phyloP scores from a whole-genome alignment of 192 early-diverging fungal species.

The Glomus cerebriforme region DNA sequence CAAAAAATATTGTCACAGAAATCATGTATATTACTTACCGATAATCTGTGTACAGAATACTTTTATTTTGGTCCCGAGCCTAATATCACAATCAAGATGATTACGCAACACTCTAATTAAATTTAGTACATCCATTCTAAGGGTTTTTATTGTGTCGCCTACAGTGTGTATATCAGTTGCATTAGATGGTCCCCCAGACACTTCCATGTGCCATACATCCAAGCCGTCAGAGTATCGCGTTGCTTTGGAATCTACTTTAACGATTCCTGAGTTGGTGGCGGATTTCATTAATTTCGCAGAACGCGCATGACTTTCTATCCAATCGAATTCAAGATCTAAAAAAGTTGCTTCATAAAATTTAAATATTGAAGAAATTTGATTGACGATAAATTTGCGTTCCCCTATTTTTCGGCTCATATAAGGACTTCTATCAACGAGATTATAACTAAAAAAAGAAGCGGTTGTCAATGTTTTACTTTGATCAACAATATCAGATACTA shows the following conservation, averaged over 20 bases:
- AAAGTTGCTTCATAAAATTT: slow-evolving; percentile 31
- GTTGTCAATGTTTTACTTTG: background rate
- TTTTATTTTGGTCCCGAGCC: slow-evolving; percentile 23
- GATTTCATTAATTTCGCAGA: slow-evolving; percentile 26
- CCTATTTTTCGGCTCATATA: slow-evolving; percentile 28
- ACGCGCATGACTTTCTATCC: slow-evolving; percentile 17
- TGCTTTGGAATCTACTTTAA: slow-evolving; percentile 23
- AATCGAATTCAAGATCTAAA: slow-evolving; percentile 17
- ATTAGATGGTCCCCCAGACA: slow-evolving; percentile 2
- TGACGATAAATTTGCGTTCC: slow-evolving; percentile 20
- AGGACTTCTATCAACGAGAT: slow-evolving; percentile 23
- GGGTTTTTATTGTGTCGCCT: slow-evolving; percentile 8
- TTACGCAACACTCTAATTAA: too few relatives aligned
- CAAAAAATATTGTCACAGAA: too few relatives aligned
- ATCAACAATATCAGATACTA: slow-evolving; percentile 20
- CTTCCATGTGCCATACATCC: slow-evolving; percentile 28
- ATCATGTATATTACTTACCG: too few relatives aligned
- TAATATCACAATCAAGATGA: too few relatives aligned
- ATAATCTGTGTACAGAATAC: slow-evolving; percentile 18
- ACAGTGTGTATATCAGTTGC: slow-evolving; percentile 4
- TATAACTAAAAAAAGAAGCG: background rate
- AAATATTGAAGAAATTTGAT: slow-evolving; percentile 23
- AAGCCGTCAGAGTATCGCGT: background rate
- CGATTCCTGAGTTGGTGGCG: slow-evolving; percentile 17
- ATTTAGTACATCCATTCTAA: too few relatives aligned